Evolutionary conservation across 495 filamentous ascomycete species (phyloP).

Genomic region (Umbilicaria muhlenbergii): DNA sequence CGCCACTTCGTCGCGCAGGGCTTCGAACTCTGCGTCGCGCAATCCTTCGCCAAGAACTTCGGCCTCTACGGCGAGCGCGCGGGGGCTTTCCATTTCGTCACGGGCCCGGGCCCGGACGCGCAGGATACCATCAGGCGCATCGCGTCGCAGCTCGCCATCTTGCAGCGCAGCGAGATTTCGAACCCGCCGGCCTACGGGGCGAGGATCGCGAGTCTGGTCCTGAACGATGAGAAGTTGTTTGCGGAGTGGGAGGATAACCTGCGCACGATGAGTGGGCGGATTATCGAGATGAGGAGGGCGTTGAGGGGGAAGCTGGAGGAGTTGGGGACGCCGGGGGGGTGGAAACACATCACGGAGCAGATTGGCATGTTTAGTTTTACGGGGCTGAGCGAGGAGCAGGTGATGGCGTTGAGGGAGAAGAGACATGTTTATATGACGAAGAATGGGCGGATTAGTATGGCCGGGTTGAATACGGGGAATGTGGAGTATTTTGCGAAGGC

Average conservation of each 20-base stretch:
- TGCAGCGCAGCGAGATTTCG: slow-evolving; percentile 93
- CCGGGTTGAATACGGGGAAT: slow-evolving; percentile 81
- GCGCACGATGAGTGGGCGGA: slow-evolving; percentile 83
- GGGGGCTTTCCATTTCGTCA: slow-evolving; percentile 92
- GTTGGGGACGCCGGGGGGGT: slow-evolving; percentile 70
- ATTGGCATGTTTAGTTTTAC: slow-evolving; percentile 99
- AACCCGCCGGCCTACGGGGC: slow-evolving; percentile 94
- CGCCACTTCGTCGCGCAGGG: slow-evolving; percentile 87
- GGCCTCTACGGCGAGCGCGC: slow-evolving; percentile 93
- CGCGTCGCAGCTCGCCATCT: slow-evolving; percentile 76
- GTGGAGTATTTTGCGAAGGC: slow-evolving; percentile 85
- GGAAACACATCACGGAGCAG: slow-evolving; percentile 95
- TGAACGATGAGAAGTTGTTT: slow-evolving; percentile 75
- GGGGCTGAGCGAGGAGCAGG: slow-evolving; percentile 73
- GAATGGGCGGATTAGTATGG: slow-evolving; percentile 96
- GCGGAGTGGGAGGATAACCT: slow-evolving; percentile 91
- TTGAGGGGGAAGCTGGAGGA: slow-evolving; percentile 65
- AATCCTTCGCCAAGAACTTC: slow-evolving; percentile 98
- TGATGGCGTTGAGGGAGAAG: slow-evolving; percentile 60
- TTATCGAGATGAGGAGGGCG: slow-evolving; percentile 72
- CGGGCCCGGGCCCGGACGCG: slow-evolving; percentile 52
- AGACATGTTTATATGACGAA: slow-evolving; percentile 97
- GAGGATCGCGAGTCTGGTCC: slow-evolving; percentile 61
- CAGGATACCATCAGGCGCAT: slow-evolving; percentile 46
- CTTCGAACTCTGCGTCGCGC: slow-evolving; percentile 89